These are phyloP conservation scores for Suhomyces faveliae DNA, from an alignment of 805 yeast genomes.

Conservation along the genomic window DNA sequence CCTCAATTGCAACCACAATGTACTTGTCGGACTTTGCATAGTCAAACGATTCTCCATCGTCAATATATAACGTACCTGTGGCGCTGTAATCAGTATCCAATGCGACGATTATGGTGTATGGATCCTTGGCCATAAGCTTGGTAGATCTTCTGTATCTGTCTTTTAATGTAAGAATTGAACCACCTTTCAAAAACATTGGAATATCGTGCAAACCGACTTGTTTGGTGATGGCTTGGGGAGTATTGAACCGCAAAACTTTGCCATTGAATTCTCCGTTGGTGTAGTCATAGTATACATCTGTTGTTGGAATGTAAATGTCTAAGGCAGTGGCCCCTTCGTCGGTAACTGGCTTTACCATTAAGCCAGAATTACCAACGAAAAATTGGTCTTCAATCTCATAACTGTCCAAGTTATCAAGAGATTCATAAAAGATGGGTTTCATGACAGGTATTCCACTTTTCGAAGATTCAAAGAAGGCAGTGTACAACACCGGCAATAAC, in stretches of 20 bases:
- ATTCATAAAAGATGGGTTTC: constrained; percentile 62
- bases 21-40: constrained; percentile 58
- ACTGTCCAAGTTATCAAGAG: constrained; percentile 44
- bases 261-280: constrained; percentile 27
- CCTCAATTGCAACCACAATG: constrained; percentile 43
- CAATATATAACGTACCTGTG: constrained; percentile 63
- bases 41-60: constrained; percentile 78
- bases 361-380: constrained; percentile 66
- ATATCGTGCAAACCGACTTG: constrained; percentile 55
- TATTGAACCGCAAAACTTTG: constrained; percentile 20
- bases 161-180: constrained; percentile 64
- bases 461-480: constrained; percentile 68
- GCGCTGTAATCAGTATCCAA: constrained; percentile 51
- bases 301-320: constrained; percentile 52
- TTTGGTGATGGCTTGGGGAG: constrained; percentile 35
- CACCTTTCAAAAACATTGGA: constrained; percentile 79
- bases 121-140: constrained; percentile 71
- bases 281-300: constrained; percentile 57
- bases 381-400: constrained; percentile 80
- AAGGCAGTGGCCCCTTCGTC: constrained; percentile 46
- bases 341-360: constrained; percentile 79
- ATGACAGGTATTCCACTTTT: constrained; percentile 66
- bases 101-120: constrained; percentile 72
- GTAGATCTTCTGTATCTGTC: constrained; percentile 80
- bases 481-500: constrained; percentile 76